A percentile compares a stretch with the other conserved stretches of the same genome.
phyloP scores from a whole-genome alignment of 1,284 basidiomycete species.

The Cutaneotrichosporon mucoides region DNA sequence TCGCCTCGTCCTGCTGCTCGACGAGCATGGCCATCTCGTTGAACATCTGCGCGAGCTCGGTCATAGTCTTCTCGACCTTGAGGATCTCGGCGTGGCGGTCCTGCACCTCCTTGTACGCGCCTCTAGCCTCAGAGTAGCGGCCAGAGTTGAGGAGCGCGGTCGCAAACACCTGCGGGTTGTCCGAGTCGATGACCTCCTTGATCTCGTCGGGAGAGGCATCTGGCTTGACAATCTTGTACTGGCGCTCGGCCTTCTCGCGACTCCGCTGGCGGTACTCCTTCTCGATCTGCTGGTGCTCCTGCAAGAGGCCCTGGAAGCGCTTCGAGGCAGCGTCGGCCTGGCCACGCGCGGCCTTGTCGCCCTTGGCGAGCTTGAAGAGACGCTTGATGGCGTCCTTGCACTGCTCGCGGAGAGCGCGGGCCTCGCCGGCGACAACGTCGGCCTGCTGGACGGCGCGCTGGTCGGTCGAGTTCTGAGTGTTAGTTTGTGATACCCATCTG shows the following conservation, averaged over 20 bases:
- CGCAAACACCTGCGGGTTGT: constrained; percentile 79
- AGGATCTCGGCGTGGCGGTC: constrained; percentile 83
- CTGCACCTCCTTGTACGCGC: constrained; percentile 85
- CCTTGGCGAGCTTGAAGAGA: constrained; percentile 68
- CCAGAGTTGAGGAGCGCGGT: constrained; percentile 81
- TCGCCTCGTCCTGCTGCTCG: constrained; percentile 71
- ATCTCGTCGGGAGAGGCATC: constrained; percentile 83
- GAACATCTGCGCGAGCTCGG: constrained; percentile 83
- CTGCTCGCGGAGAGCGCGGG: constrained; percentile 66
- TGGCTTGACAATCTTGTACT: constrained; percentile 95
- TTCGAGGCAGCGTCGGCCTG: constrained; percentile 61
- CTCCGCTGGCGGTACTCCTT: constrained; percentile 89
- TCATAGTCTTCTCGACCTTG: constrained; percentile 79
- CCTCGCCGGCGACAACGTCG: constrained; percentile 70
- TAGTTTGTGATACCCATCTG: not conserved
- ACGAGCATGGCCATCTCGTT: constrained; percentile 80
- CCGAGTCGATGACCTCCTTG: constrained; percentile 65
- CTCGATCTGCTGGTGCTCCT: constrained; percentile 77
- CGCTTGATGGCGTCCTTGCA: constrained; percentile 75
- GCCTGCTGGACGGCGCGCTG: constrained; percentile 48
- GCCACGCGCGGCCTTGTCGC: constrained; percentile 74
- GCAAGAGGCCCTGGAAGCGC: constrained; percentile 50
- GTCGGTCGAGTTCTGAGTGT: constrained; percentile 43
- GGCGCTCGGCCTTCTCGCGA: constrained; percentile 89
- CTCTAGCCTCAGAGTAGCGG: constrained; percentile 75